Percentiles rank a stretch among this genome's conserved stretches.
Evolutionary conservation across 1,284 basidiomycete species (phyloP).

Genomic region (Flammula alnicola): DNA sequence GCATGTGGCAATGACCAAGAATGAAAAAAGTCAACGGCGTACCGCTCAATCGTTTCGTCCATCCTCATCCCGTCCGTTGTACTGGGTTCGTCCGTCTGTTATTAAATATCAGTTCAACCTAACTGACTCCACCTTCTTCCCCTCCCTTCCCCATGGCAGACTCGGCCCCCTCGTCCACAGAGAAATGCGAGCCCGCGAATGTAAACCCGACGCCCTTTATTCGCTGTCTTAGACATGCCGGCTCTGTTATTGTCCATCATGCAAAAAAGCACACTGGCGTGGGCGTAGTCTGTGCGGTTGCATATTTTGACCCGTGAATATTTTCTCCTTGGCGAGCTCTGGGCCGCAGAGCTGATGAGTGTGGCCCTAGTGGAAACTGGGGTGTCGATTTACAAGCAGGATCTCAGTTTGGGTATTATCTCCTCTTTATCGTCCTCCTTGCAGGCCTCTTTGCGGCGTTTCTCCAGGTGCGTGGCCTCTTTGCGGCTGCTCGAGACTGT

Average conservation of each 20-base stretch:
- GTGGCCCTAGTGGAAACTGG: conserved; percentile 67
- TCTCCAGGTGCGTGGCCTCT: conserved; percentile 59
- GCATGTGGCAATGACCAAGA: conserved; percentile 16
- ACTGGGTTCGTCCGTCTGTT: conserved; percentile 39
- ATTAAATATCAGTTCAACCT: conserved; percentile 31
- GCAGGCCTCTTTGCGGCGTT: conserved; percentile 85
- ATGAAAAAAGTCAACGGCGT: conserved; percentile 28
- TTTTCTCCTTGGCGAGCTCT: neutral
- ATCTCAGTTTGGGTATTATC: conserved; percentile 79
- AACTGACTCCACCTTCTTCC: conserved; percentile 22
- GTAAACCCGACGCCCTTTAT: conserved; percentile 15
- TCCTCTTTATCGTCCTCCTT: conserved; percentile 86
- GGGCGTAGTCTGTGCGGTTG: conserved; percentile 63
- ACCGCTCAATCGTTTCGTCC: conserved; percentile 42
- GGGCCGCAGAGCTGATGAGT: neutral
- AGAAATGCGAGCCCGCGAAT: conserved; percentile 7
- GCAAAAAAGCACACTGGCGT: conserved; percentile 59
- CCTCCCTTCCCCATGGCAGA: conserved; percentile 29
- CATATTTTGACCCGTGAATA: conserved; percentile 67
- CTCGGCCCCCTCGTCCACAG: conserved; percentile 15
- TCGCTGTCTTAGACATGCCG: conserved; percentile 30
- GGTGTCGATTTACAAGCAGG: conserved; percentile 78
- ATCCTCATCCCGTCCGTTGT: conserved; percentile 36
- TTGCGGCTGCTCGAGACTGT: neutral
- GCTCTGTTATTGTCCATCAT: conserved; percentile 43